A percentile compares a stretch with the other conserved stretches of the same genome.
Conservation (phyloP, 129 eudicot genomes). For the Scalesia atractyloides region DNA sequence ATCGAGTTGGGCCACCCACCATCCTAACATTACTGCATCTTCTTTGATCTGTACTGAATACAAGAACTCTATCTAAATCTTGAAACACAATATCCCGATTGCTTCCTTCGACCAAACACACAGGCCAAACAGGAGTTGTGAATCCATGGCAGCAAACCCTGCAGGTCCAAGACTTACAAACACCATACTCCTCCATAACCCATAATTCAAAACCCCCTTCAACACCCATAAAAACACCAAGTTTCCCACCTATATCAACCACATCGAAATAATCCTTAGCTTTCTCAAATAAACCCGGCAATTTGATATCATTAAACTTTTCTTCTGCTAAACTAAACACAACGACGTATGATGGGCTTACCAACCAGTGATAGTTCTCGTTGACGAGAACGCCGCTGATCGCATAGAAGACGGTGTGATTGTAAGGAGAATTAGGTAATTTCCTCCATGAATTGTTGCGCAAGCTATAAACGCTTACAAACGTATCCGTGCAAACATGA, state of each 20-base stretch:
- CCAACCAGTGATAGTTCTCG: slow-evolving; percentile 50
- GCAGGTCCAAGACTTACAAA: slow-evolving; percentile 49
- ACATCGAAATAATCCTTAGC: slow-evolving; percentile 14
- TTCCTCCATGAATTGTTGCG: slow-evolving; percentile 47
- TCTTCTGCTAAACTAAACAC: slow-evolving; percentile 47
- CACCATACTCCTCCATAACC: slow-evolving; percentile 65
- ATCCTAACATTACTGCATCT: slow-evolving; percentile 26
- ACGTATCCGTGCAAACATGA: slow-evolving; percentile 33
- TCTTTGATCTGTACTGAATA: slow-evolving; percentile 22
- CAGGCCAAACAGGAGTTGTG: slow-evolving; percentile 26
- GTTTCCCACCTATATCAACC: slow-evolving; percentile 47
- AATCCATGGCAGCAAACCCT: not conserved
- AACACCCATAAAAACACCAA: slow-evolving; percentile 18
- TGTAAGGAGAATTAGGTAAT: slow-evolving; percentile 40
- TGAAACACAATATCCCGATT: slow-evolving; percentile 28
- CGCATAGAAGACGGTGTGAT: slow-evolving; percentile 34
- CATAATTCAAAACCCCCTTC: slow-evolving; percentile 32
- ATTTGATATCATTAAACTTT: slow-evolving; percentile 38
- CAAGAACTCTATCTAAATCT: slow-evolving; percentile 23
- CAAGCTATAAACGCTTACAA: slow-evolving; percentile 40
- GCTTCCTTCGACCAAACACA: slow-evolving; percentile 29
- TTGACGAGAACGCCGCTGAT: slow-evolving; percentile 39
- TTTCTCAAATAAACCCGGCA: slow-evolving; percentile 35
- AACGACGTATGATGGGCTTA: slow-evolving; percentile 29
- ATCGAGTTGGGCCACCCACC: slow-evolving; percentile 21